Percentiles rank a stretch among this genome's conserved stretches.
Evolutionary conservation across 2,329 filamentous ascomycete species (phyloP).

Genomic region (Dactylellina haptotyla): DNA sequence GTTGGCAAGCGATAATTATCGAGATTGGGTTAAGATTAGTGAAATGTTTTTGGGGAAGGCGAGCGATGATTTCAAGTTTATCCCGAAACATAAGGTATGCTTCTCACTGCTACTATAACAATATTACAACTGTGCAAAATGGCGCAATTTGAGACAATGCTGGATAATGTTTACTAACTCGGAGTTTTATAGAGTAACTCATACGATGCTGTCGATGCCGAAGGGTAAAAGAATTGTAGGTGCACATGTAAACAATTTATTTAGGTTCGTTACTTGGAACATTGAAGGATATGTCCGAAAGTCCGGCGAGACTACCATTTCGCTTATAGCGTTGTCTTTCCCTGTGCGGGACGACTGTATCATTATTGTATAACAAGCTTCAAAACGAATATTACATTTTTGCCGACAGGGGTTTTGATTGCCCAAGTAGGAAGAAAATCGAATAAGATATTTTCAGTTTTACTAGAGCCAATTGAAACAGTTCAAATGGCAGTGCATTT

Average conservation of each 20-base stretch:
- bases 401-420: no score
- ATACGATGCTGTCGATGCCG: slow-evolving; percentile 50
- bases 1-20: slow-evolving; percentile 87
- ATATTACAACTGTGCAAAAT: background rate
- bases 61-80: slow-evolving; percentile 89
- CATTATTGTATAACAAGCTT: background rate
- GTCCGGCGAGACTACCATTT: no score
- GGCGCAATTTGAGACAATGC: slow-evolving; percentile 17
- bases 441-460: background rate
- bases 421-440: background rate
- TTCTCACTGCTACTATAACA: slow-evolving; percentile 60
- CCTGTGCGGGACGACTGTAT: slow-evolving; percentile 11
- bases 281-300: no score
- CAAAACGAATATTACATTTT: background rate
- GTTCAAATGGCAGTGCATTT: no score
- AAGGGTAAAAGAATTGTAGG: slow-evolving; percentile 32
- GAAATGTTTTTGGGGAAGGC: slow-evolving; percentile 97
- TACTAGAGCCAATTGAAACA: background rate
- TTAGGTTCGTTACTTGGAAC: no score
- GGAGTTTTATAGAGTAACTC: slow-evolving; percentile 43
- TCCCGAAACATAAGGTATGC: slow-evolving; percentile 92
- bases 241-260: no score
- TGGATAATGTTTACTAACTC: slow-evolving; percentile 25
- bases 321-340: slow-evolving; percentile 24
- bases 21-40: slow-evolving; percentile 98